phyloP scores from a whole-genome alignment of 2,329 filamentous ascomycete genomes.

The Botryotinia narcissicola region DNA sequence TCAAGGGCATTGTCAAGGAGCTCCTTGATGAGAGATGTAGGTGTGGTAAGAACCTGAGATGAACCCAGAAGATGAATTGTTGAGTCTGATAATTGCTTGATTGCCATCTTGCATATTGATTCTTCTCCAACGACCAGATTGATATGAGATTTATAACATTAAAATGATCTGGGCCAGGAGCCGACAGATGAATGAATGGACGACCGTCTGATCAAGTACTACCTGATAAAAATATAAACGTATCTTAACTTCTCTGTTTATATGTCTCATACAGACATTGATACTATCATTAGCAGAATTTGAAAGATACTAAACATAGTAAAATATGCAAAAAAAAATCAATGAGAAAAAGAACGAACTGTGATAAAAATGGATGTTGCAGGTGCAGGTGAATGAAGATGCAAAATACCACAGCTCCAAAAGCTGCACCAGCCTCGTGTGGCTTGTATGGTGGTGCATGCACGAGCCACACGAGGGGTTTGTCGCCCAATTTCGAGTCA shows the following conservation, averaged over 20 bases:
- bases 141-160: not conserved
- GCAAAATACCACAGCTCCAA: not conserved
- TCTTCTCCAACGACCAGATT: not conserved
- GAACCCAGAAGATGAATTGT: conserved; percentile 59
- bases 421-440: not conserved
- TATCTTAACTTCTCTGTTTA: not conserved
- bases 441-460: conserved; percentile 3
- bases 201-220: conserved; percentile 1
- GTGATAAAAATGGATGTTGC: not conserved
- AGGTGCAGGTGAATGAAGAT: not conserved
- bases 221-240: not conserved
- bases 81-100: conserved; percentile 48
- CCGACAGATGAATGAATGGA: not conserved
- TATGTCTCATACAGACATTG: not conserved
- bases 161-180: not conserved
- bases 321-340: not conserved
- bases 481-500: conserved; percentile 21
- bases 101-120: conserved; percentile 34
- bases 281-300: not conserved
- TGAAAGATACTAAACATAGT: not conserved
- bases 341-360: not conserved
- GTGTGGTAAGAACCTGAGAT: conserved; percentile 56
- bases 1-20: conserved; percentile 76
- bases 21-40: conserved; percentile 67
- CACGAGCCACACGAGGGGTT: conserved; percentile 17